A percentile compares a stretch with the other conserved stretches of the same genome.
Conservation (phyloP, 23 red algal genomes). For the Gracilariopsis chorda region DNA sequence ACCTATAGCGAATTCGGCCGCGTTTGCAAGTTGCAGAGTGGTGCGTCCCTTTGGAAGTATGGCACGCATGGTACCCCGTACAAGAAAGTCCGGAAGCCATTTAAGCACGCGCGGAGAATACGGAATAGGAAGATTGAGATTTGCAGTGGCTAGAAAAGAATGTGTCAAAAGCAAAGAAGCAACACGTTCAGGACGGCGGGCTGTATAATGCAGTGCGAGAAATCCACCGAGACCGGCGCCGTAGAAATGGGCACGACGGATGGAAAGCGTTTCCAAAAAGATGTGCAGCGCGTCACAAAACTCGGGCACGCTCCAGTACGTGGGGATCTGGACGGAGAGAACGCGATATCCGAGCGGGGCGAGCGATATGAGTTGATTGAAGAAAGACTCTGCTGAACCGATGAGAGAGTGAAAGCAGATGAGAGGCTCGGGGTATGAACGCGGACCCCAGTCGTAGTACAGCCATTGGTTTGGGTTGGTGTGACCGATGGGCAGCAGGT, state of each 20-base stretch:
- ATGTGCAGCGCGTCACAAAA: slow-evolving; percentile 76
- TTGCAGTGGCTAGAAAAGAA: slow-evolving; percentile 58
- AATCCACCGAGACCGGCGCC: slow-evolving; percentile 92
- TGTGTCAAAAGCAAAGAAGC: slow-evolving; percentile 83
- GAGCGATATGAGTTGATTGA: slow-evolving; percentile 60
- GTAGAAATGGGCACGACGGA: slow-evolving; percentile 72
- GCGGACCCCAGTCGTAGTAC: slow-evolving; percentile 95
- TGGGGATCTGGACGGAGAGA: slow-evolving; percentile 69
- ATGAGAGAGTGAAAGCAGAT: slow-evolving; percentile 78
- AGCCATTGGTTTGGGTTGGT: slow-evolving; percentile 44
- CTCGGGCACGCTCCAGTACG: slow-evolving; percentile 68
- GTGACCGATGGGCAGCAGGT: slow-evolving; percentile 68
- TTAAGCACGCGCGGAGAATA: slow-evolving; percentile 65
- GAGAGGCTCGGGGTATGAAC: slow-evolving; percentile 74
- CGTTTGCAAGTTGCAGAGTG: slow-evolving; percentile 42
- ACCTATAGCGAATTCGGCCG: slow-evolving; percentile 69
- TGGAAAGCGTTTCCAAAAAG: slow-evolving; percentile 78
- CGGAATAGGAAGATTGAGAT: slow-evolving; percentile 17
- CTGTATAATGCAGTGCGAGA: slow-evolving; percentile 75
- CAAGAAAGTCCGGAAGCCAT: slow-evolving; percentile 83
- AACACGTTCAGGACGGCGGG: slow-evolving; percentile 58
- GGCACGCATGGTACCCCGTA: slow-evolving; percentile 38
- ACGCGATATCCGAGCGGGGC: slow-evolving; percentile 83
- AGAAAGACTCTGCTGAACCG: slow-evolving; percentile 82
- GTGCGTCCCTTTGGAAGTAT: slow-evolving; percentile 64